Conservation (phyloP, 2,329 filamentous ascomycete genomes). For the Trichoderma gracile region DNA sequence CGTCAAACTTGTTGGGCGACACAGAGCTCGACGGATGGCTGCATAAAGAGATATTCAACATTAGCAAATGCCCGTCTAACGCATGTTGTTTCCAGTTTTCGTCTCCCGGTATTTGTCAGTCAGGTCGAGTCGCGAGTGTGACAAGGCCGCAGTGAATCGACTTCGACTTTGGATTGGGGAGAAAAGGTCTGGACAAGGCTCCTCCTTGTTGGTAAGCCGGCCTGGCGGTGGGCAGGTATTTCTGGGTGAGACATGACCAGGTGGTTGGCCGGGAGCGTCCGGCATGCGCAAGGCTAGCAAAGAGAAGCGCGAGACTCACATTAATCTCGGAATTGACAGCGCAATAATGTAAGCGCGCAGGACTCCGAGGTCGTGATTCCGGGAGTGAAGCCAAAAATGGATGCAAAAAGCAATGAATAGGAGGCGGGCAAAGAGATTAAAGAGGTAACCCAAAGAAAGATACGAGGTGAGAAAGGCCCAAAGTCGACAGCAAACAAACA, state of each 20-base stretch:
- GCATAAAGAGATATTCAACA: conserved; percentile 20
- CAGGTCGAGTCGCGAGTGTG: neutral
- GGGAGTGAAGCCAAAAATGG: neutral
- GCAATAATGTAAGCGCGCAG: conserved; percentile 24
- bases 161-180: no score
- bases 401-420: conserved; percentile 6
- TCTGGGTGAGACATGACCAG: conserved; percentile 29
- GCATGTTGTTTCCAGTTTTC: neutral
- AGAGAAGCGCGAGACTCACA: conserved; percentile 40
- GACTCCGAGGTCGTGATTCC: neutral
- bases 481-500: neutral
- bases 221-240: conserved; percentile 14
- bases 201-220: conserved; percentile 11
- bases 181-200: neutral
- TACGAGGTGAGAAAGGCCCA: neutral
- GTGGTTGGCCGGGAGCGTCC: conserved; percentile 36
- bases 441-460: conserved; percentile 1
- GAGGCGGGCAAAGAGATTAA: conserved; percentile 8
- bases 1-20: conserved; percentile 26
- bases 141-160: conserved; percentile 1
- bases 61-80: conserved; percentile 20
- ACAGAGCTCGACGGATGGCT: conserved; percentile 21
- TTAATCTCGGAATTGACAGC: conserved; percentile 35
- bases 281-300: conserved; percentile 36
- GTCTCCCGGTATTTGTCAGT: conserved; percentile 1